These are phyloP conservation scores for Phoenix dactylifera DNA, from an alignment of 176 grass and related monocot genomes.

Conservation along the genomic window DNA sequence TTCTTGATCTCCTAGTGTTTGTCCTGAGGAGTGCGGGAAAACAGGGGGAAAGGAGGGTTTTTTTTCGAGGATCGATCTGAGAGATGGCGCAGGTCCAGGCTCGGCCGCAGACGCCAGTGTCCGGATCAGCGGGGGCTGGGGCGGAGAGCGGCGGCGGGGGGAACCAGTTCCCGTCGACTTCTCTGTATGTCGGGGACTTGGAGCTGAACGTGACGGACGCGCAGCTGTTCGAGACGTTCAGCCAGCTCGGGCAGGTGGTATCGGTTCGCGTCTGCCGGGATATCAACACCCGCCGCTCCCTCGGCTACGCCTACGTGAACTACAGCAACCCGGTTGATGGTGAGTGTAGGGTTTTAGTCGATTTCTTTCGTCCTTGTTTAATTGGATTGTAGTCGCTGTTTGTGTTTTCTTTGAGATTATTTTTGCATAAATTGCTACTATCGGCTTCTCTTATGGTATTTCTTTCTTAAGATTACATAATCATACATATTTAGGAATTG, in stretches of 20 bases:
- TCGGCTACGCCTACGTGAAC: constrained; percentile 97
- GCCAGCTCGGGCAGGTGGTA: constrained; percentile 75
- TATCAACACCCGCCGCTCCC: constrained; percentile 60
- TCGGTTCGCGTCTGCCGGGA: constrained; percentile 93
- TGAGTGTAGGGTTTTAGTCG: constrained; percentile 19
- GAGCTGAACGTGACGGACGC: constrained; percentile 69
- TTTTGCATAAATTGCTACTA: too few relatives aligned
- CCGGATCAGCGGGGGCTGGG: constrained; percentile 9
- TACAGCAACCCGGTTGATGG: constrained; percentile 72
- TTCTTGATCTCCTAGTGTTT: too few relatives aligned
- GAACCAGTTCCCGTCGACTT: constrained; percentile 51
- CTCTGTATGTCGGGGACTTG: constrained; percentile 88
- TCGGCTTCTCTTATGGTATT: too few relatives aligned
- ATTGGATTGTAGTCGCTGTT: too few relatives aligned
- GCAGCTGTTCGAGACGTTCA: constrained; percentile 90
- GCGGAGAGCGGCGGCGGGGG: constrained; percentile 29
- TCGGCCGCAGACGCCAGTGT: constrained; percentile 28
- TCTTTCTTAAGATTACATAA: too few relatives aligned
- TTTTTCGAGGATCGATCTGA: too few relatives aligned
- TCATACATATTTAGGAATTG: too few relatives aligned
- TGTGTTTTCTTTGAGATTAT: too few relatives aligned
- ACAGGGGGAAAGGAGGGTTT: too few relatives aligned
- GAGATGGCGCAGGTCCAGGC: constrained; percentile 15
- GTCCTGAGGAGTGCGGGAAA: too few relatives aligned
- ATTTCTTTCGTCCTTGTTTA: too few relatives aligned